Percentiles rank a stretch among this genome's conserved stretches.
Evolutionary conservation across 2,329 filamentous ascomycete species (phyloP).

Genomic region (Fusarium ramigenum): DNA sequence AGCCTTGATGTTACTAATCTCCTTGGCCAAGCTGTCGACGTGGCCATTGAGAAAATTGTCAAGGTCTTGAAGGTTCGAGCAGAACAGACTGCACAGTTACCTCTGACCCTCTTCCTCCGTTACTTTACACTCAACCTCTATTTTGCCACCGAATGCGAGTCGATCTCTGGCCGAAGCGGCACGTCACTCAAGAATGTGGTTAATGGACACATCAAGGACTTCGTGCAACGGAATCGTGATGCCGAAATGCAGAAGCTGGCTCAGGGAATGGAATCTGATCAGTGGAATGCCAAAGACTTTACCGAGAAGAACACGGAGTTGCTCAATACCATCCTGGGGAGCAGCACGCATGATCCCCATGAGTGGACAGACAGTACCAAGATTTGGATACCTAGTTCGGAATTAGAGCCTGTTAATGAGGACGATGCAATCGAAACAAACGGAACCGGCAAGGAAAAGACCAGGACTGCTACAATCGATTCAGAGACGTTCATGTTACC

Average conservation of each 20-base stretch:
- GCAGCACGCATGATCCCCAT: slow-evolving; percentile 75
- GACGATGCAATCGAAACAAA: slow-evolving; percentile 55
- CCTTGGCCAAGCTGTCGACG: slow-evolving; percentile 81
- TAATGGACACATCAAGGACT: slow-evolving; percentile 83
- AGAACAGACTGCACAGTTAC: slow-evolving; percentile 75
- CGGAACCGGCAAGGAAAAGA: slow-evolving; percentile 68
- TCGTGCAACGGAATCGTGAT: slow-evolving; percentile 76
- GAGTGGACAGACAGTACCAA: slow-evolving; percentile 71
- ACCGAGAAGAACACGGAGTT: slow-evolving; percentile 67
- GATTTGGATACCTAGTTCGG: slow-evolving; percentile 63
- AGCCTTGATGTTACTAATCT: slow-evolving; percentile 81
- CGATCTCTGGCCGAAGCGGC: slow-evolving; percentile 81
- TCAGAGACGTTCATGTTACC: slow-evolving; percentile 87
- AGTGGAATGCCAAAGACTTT: slow-evolving; percentile 83
- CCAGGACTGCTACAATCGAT: slow-evolving; percentile 80
- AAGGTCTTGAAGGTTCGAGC: slow-evolving; percentile 81
- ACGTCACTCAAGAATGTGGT: slow-evolving; percentile 80
- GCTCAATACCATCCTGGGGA: slow-evolving; percentile 71
- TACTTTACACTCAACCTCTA: slow-evolving; percentile 85
- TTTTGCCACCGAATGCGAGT: slow-evolving; percentile 88
- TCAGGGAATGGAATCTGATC: slow-evolving; percentile 80
- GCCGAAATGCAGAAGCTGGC: slow-evolving; percentile 78
- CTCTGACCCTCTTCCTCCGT: slow-evolving; percentile 76
- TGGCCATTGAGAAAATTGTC: slow-evolving; percentile 79
- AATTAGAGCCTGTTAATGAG: slow-evolving; percentile 49